Base-by-base conservation (phyloP, 371 early-diverging fungal species). In the Mortierella sp. region DNA sequence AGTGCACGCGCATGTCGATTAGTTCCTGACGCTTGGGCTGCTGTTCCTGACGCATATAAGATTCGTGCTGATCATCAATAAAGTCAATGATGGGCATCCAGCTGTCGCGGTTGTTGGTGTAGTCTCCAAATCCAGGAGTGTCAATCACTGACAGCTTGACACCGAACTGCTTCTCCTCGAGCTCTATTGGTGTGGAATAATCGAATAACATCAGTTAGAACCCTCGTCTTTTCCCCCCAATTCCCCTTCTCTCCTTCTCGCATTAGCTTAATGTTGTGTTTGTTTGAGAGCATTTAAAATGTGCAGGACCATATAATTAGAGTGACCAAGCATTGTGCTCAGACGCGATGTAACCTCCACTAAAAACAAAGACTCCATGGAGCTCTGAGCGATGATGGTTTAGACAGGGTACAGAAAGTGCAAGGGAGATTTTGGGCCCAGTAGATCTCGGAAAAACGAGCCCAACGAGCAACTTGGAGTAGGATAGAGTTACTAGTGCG, bases 31-130 rank as follows among this genome's bases (percentile, higher is more conserved):
- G 86, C 64, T 89, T 86, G 34, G 91, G 88, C 60, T 90, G 87
- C 54, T 87, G 85, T 71, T 95, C 91, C 80, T 94, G 94, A 71
- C 91, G 87, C 89, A 98, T 90, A 71, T 94, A 94, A 55, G 86
- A 89, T 72, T 93, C 95, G 84, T 96, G 96, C 81, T 96, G 97
- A 64, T 95, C 95, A 76, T 97, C 96, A 61, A 99, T 87, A 81
- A 96, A 98, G 61, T 97, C 94, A 42, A 98, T 87, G 62, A 98
- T 93, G n/a, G 98, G 96, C 41, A 91, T 91, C 96, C 96, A 98
- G 82, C 95, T 90, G 71, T 94, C 92, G 50, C 89, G 84, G 81
- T 94, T 95, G 84, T 94, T 93, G 69, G 93, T 90, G 80, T 91
- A 95, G 78, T 95, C 95, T 49, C 95, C 95, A 82, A 95, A 95